Conservation (phyloP, 1,284 basidiomycete species). For the Apiotrichum porosum region DNA sequence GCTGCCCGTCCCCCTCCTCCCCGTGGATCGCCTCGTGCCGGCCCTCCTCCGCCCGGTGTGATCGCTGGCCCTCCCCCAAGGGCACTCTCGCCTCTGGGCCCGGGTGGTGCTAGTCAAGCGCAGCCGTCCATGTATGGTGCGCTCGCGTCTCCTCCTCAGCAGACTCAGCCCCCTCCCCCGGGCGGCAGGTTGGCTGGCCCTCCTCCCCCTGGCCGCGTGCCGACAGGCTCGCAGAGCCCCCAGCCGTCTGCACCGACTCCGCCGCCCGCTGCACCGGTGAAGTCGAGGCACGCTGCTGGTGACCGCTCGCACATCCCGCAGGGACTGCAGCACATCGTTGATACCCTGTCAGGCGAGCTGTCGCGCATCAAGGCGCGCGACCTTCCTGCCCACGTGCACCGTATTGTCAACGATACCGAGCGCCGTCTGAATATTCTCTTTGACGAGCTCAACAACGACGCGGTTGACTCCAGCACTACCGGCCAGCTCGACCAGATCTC, state of each 20-base stretch:
- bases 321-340: conserved; percentile 61
- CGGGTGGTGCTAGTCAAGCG: conserved; percentile 15
- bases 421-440: conserved; percentile 80
- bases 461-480: conserved; percentile 65
- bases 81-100: conserved; percentile 45
- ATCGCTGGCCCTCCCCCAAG: conserved; percentile 52
- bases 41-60: conserved; percentile 51
- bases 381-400: conserved; percentile 60
- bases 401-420: conserved; percentile 82
- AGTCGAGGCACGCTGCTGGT: conserved; percentile 65
- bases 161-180: conserved; percentile 30
- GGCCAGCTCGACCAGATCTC: conserved; percentile 64
- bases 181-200: conserved; percentile 17
- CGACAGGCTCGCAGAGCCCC: conserved; percentile 1
- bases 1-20: conserved; percentile 29
- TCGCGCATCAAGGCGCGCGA: conserved; percentile 58
- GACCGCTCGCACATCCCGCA: conserved; percentile 87
- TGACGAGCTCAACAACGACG: conserved; percentile 87
- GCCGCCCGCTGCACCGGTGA: conserved; percentile 37
- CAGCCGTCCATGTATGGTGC: conserved; percentile 12
- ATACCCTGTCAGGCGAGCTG: conserved; percentile 61
- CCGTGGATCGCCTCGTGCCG: conserved; percentile 23
- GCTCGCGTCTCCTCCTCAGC: conserved; percentile 19
- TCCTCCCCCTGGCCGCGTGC: conserved; percentile 6
- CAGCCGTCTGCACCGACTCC: conserved; percentile 3